These are phyloP conservation scores for Medicago truncatula DNA, from an alignment of 306 rosid genomes.

Conservation along the genomic window DNA sequence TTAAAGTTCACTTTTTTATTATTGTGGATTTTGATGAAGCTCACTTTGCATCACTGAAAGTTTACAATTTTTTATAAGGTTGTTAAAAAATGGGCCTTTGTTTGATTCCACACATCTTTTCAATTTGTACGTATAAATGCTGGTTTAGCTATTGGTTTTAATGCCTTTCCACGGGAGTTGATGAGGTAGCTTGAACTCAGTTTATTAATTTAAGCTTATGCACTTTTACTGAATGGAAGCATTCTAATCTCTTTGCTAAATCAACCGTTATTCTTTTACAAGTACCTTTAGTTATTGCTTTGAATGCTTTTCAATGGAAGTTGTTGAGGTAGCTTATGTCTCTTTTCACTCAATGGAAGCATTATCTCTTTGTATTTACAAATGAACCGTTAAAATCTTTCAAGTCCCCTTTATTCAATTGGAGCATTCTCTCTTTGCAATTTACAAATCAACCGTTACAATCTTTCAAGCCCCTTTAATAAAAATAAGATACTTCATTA, in stretches of 20 bases:
- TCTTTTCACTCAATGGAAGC: neutral
- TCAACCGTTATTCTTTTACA: neutral
- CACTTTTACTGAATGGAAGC: neutral
- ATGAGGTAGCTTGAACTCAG: neutral
- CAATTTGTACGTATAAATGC: neutral
- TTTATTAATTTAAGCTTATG: neutral
- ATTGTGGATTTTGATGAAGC: neutral
- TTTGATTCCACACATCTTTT: neutral
- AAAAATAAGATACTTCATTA: constrained; percentile 1
- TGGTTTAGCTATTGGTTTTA: neutral
- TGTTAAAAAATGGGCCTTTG: neutral
- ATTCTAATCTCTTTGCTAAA: neutral
- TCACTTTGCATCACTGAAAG: neutral
- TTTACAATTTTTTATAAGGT: neutral
- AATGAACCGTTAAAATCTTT: neutral
- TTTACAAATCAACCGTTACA: neutral
- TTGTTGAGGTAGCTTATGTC: neutral
- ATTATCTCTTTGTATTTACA: neutral
- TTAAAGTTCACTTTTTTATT: neutral
- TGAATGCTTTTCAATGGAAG: constrained; percentile 1
- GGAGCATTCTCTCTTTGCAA: neutral
- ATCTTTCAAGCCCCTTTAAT: neutral
- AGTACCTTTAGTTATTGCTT: neutral
- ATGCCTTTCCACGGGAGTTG: neutral
- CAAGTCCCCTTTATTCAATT: neutral